phyloP scores from a whole-genome alignment of 495 filamentous ascomycete species.

The Tuber melanosporum region DNA sequence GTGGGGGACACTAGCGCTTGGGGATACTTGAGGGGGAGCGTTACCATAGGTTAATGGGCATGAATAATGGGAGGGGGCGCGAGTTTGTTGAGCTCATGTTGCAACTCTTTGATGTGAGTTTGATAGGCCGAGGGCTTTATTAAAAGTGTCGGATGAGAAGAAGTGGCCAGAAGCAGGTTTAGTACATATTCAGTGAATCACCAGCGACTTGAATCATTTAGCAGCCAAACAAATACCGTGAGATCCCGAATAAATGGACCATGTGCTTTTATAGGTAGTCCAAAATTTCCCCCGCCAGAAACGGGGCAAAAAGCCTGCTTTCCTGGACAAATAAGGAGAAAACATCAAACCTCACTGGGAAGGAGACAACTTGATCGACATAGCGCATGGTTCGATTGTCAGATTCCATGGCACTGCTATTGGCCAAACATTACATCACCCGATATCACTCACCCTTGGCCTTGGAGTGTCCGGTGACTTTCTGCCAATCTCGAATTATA shows the following conservation, averaged over 20 bases:
- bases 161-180: neutral
- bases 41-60: neutral
- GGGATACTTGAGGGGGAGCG: neutral
- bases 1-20: neutral
- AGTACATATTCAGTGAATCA: neutral
- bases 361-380: neutral
- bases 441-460: neutral
- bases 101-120: neutral
- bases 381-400: neutral
- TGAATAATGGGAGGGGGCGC: neutral
- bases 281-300: neutral
- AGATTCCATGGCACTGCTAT: neutral
- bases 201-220: neutral
- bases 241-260: neutral
- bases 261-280: neutral
- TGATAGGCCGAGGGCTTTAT: neutral
- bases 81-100: neutral
- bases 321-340: neutral
- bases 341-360: neutral
- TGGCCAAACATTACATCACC: neutral
- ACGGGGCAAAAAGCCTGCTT: neutral
- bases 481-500: neutral
- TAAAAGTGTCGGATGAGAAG: neutral
- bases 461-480: neutral
- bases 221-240: neutral